Evolutionary conservation across 768 basidiomycete genomes (phyloP).

Genomic region (Lentinula sp.): DNA sequence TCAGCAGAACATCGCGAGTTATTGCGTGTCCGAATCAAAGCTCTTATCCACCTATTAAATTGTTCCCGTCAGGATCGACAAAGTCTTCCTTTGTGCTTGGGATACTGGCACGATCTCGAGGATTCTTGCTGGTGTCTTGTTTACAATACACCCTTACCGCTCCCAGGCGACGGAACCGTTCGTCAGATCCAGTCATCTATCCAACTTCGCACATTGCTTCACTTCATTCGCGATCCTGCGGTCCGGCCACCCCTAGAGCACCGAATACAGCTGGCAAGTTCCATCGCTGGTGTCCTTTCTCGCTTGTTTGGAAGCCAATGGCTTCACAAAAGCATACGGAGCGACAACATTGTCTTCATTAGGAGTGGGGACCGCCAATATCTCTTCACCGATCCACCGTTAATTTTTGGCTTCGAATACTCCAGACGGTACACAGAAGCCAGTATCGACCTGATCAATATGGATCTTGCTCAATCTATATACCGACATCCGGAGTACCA

Average conservation of each 20-base stretch:
- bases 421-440: conserved; percentile 8
- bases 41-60: conserved; percentile 4
- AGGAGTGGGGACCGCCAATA: neutral
- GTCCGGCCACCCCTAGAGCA: conserved; percentile 8
- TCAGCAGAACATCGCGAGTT: neutral
- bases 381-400: neutral
- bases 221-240: neutral
- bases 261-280: neutral
- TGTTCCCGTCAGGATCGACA: neutral
- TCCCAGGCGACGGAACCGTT: neutral
- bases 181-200: neutral
- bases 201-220: neutral
- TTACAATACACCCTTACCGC: neutral
- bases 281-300: conserved; percentile 3
- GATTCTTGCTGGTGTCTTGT: conserved; percentile 8
- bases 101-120: conserved; percentile 7
- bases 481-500: conserved; percentile 10
- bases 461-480: neutral
- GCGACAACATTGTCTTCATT: conserved; percentile 7
- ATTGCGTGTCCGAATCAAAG: conserved; percentile 1
- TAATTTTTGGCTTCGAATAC: conserved; percentile 9
- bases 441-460: neutral
- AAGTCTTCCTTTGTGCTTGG: conserved; percentile 3
- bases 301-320: conserved; percentile 8
- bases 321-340: conserved; percentile 8